A percentile compares a stretch with the other conserved stretches of the same genome.
phyloP scores from a whole-genome alignment of 805 yeast genomes.

The Deakozyma indianensis region DNA sequence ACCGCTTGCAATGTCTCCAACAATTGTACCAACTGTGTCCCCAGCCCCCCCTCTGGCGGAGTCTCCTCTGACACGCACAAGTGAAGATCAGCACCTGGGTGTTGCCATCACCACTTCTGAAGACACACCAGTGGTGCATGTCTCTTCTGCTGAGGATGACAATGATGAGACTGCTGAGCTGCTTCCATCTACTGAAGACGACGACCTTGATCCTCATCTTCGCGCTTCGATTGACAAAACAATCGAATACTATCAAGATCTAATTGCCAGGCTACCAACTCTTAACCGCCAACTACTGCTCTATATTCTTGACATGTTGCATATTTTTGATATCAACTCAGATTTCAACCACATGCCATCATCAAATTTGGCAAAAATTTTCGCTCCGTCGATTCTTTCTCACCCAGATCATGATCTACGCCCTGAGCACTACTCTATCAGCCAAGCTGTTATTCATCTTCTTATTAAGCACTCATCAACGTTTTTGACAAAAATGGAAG shows the following conservation, averaged over 20 bases:
- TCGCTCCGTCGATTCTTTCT: constrained; percentile 90
- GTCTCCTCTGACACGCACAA: neutral
- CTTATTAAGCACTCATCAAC: constrained; percentile 75
- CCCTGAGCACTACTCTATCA: constrained; percentile 80
- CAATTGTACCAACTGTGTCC: neutral
- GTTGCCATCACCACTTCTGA: neutral
- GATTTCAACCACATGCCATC: constrained; percentile 81
- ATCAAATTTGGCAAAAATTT: constrained; percentile 83
- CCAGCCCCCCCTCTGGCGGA: neutral
- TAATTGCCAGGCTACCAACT: constrained; percentile 60
- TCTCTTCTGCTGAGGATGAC: neutral
- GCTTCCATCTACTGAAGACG: neutral
- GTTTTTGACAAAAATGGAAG: constrained; percentile 39
- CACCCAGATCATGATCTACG: constrained; percentile 88
- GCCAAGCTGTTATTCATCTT: constrained; percentile 77
- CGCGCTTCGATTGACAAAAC: constrained; percentile 26
- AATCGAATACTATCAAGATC: constrained; percentile 50
- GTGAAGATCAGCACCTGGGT: neutral
- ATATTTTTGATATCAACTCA: constrained; percentile 70
- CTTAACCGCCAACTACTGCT: constrained; percentile 69
- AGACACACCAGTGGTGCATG: neutral
- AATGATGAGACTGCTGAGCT: neutral
- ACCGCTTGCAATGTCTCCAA: neutral
- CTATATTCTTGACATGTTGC: constrained; percentile 73
- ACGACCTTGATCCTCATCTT: constrained; percentile 4